phyloP scores from a whole-genome alignment of 768 basidiomycete genomes.

The Russula lepida region DNA sequence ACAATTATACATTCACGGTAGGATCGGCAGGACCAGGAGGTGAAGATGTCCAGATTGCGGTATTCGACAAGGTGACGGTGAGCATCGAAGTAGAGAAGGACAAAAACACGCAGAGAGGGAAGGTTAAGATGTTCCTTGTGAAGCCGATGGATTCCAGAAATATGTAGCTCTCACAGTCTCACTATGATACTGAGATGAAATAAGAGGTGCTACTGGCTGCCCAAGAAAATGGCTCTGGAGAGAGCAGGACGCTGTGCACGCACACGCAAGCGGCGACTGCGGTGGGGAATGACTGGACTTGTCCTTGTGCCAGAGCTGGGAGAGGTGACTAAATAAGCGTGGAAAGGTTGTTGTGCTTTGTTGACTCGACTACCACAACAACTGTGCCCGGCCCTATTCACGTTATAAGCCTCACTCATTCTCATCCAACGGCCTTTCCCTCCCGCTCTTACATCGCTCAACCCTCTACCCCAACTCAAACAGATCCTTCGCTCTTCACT shows the following conservation, averaged over 20 bases:
- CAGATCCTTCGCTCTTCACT: neutral
- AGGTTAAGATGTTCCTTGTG: conserved; percentile 76
- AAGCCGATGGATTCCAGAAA: conserved; percentile 50
- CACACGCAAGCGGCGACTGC: neutral
- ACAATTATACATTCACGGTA: conserved; percentile 77
- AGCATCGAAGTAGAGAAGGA: conserved; percentile 91
- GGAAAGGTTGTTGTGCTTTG: conserved; percentile 16
- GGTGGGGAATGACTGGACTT: neutral
- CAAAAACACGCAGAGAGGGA: conserved; percentile 83
- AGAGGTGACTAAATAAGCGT: conserved; percentile 3
- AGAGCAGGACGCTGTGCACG: neutral
- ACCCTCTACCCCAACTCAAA: conserved; percentile 9
- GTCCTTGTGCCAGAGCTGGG: neutral
- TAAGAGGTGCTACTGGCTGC: neutral
- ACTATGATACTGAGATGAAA: neutral
- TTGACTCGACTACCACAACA: conserved; percentile 10
- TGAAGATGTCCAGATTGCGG: conserved; percentile 55
- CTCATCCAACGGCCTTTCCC: neutral
- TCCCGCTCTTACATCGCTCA: neutral
- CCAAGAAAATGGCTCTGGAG: neutral
- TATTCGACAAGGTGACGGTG: conserved; percentile 93
- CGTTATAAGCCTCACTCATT: conserved; percentile 14
- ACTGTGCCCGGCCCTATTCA: neutral
- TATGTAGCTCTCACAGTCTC: conserved; percentile 27
- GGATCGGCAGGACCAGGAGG: conserved; percentile 33